A percentile compares a stretch with the other conserved stretches of the same genome.
Evolutionary conservation across 2,329 filamentous ascomycete genomes (phyloP).

Genomic region (Penicillium sp.): DNA sequence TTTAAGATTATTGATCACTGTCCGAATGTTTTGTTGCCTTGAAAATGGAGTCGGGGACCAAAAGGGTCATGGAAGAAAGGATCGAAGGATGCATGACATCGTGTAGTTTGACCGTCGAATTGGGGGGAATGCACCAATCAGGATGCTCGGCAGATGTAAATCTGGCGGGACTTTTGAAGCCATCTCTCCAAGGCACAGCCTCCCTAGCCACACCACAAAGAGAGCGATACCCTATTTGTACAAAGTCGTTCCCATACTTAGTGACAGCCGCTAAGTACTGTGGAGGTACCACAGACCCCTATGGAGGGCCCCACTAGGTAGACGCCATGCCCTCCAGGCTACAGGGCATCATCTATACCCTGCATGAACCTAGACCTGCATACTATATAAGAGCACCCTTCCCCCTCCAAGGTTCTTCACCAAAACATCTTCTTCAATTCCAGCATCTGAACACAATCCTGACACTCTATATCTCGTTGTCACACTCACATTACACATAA

Average conservation of each 20-base stretch:
- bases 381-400: slow-evolving; percentile 8
- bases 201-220: slow-evolving; percentile 12
- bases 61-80: neutral
- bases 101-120: slow-evolving; percentile 2
- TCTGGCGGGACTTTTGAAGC: slow-evolving; percentile 19
- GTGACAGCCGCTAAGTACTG: slow-evolving; percentile 8
- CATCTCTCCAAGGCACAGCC: slow-evolving; percentile 10
- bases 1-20: neutral
- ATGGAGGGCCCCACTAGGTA: neutral
- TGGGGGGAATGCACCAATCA: slow-evolving; percentile 13
- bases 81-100: neutral
- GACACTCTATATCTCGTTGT: neutral
- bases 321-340: slow-evolving; percentile 16
- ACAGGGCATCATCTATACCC: slow-evolving; percentile 8
- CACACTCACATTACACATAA: neutral
- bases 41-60: neutral
- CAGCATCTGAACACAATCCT: neutral
- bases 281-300: slow-evolving; percentile 4
- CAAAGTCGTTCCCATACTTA: neutral
- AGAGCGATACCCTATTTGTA: neutral
- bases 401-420: neutral
- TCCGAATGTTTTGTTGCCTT: neutral
- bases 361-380: neutral
- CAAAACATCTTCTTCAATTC: neutral
- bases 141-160: neutral